Percentiles rank a stretch among this genome's conserved stretches.
Evolutionary conservation across 1,284 basidiomycete genomes (phyloP).

Genomic region (Ustilago trichophora): DNA sequence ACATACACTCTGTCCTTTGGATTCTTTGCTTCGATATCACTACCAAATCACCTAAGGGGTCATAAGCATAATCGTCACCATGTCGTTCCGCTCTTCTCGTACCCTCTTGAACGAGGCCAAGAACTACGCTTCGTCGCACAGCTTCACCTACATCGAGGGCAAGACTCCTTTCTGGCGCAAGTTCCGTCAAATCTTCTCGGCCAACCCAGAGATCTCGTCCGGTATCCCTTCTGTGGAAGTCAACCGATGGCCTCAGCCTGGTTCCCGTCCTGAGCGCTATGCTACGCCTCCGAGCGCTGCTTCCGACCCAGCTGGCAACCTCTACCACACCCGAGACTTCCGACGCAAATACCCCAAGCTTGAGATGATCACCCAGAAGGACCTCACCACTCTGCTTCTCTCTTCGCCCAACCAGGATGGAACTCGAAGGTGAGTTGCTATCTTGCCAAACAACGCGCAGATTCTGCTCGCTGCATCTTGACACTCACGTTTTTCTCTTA

Average conservation of each 20-base stretch:
- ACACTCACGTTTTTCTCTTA: background rate
- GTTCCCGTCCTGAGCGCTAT: constrained; percentile 83
- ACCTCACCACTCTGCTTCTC: constrained; percentile 77
- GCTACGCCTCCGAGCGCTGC: constrained; percentile 82
- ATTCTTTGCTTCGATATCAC: too few species aligned
- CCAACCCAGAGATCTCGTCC: constrained; percentile 89
- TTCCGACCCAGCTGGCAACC: constrained; percentile 53
- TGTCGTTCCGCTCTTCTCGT: constrained; percentile 48
- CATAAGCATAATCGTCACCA: constrained; percentile 4
- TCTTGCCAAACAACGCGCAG: background rate
- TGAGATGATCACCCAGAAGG: constrained; percentile 64
- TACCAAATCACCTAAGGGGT: too few species aligned
- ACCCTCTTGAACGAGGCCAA: constrained; percentile 50
- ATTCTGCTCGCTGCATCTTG: background rate
- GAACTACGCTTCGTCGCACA: constrained; percentile 56
- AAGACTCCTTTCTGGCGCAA: constrained; percentile 66
- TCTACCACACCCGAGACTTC: constrained; percentile 92
- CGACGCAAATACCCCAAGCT: constrained; percentile 88
- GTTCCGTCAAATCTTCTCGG: constrained; percentile 62
- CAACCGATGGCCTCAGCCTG: constrained; percentile 86
- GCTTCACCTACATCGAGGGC: constrained; percentile 62
- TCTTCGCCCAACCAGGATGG: constrained; percentile 75
- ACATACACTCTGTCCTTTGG: too few species aligned
- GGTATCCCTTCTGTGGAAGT: constrained; percentile 80
- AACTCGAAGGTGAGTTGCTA: constrained; percentile 56